A percentile compares a stretch with the other conserved stretches of the same genome.
Conservation (phyloP, 2,329 filamentous ascomycete genomes). For the Neopestalotiopsis rosae region DNA sequence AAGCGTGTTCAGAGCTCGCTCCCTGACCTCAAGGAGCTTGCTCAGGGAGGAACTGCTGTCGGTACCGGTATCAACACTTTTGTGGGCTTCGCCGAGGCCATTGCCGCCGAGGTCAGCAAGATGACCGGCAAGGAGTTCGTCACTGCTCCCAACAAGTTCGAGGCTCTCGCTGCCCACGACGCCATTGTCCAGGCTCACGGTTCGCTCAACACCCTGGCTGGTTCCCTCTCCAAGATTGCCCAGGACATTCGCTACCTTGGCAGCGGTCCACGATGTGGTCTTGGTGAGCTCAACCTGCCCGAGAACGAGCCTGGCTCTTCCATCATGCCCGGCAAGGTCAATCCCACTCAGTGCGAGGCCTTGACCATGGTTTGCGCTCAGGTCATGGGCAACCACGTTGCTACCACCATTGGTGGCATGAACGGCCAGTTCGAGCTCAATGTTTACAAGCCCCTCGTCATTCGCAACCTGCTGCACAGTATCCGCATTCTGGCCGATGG, state of each 20-base stretch:
- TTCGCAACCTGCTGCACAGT: conserved; percentile 94
- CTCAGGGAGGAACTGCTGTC: conserved; percentile 95
- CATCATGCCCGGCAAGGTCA: conserved; percentile 99
- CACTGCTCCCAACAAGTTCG: conserved; percentile 99
- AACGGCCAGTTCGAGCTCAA: conserved; percentile 99
- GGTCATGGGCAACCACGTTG: conserved; percentile 96
- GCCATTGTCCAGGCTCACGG: conserved; percentile 94
- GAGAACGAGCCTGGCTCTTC: conserved; percentile 98
- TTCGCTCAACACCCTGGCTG: conserved; percentile 89
- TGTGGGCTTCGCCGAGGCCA: conserved; percentile 91
- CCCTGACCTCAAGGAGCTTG: conserved; percentile 83
- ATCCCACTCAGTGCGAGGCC: conserved; percentile 97
- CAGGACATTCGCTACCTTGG: conserved; percentile 98
- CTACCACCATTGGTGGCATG: conserved; percentile 91
- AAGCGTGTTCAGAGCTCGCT: conserved; percentile 83
- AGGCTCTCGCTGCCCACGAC: conserved; percentile 94
- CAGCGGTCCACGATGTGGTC: conserved; percentile 91
- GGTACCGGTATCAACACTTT: conserved; percentile 98
- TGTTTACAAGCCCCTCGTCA: conserved; percentile 97
- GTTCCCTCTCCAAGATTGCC: conserved; percentile 95
- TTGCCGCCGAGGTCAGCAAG: conserved; percentile 88
- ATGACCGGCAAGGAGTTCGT: conserved; percentile 93
- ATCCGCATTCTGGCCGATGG: conserved; percentile 85
- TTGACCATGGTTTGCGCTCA: conserved; percentile 98
- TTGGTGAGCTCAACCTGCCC: conserved; percentile 89